Percentiles rank a stretch among this genome's conserved stretches.
phyloP scores from a whole-genome alignment of 805 yeast species.

The Komagataella phaffii region DNA sequence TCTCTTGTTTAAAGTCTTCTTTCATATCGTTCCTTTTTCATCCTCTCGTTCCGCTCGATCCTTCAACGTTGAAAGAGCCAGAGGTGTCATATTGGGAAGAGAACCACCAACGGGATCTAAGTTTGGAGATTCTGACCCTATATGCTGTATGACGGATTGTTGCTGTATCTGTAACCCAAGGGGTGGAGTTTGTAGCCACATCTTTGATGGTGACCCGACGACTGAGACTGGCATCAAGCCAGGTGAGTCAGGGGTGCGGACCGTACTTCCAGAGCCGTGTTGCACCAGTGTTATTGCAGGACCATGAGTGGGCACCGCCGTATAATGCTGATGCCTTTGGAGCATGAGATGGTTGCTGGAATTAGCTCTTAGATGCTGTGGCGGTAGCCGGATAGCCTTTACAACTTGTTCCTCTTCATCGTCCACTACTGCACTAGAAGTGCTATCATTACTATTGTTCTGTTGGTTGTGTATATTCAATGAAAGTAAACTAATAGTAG shows the following conservation, averaged over 20 bases:
- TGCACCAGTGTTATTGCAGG: not conserved
- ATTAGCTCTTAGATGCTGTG: not conserved
- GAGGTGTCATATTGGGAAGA: not conserved
- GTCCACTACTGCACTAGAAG: not conserved
- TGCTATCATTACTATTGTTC: not conserved
- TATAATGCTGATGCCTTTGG: not conserved
- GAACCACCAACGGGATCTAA: not conserved
- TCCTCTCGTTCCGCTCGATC: not conserved
- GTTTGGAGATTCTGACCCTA: not conserved
- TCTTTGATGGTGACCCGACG: constrained; percentile 42
- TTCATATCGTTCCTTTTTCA: not conserved
- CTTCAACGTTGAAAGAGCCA: not conserved
- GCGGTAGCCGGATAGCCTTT: not conserved
- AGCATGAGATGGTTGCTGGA: not conserved
- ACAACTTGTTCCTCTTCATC: not conserved
- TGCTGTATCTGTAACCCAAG: not conserved
- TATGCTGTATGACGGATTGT: not conserved
- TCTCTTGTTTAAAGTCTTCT: not conserved
- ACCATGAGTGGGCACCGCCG: not conserved
- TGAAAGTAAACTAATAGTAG: constrained; percentile 20
- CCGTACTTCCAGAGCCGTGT: not conserved
- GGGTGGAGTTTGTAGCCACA: constrained; percentile 44
- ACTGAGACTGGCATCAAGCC: constrained; percentile 35
- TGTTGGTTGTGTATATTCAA: constrained; percentile 10
- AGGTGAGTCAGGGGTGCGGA: constrained; percentile 34